Percentiles rank a stretch among this genome's conserved stretches.
Conservation (phyloP, 2,329 filamentous ascomycete genomes). For the Botrytis sinoallii region DNA sequence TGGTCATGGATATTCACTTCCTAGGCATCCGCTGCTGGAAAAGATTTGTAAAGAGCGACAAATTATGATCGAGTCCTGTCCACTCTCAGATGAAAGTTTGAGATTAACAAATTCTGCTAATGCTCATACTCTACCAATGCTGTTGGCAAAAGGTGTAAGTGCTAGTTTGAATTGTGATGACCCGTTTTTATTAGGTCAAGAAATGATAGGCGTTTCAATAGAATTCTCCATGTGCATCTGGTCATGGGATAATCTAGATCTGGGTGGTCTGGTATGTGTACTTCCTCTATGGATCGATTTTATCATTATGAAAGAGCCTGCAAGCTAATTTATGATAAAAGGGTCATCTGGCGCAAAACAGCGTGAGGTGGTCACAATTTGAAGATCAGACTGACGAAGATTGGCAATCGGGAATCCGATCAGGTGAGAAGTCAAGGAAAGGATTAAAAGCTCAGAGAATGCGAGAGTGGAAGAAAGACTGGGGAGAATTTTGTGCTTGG, state of each 20-base stretch:
- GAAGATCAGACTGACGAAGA: conserved; percentile 71
- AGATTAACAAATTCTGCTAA: conserved; percentile 71
- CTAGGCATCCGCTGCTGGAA: conserved; percentile 82
- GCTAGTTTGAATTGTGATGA: conserved; percentile 88
- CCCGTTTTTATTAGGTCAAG: conserved; percentile 82
- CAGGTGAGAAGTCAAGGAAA: conserved; percentile 62
- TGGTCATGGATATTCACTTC: conserved; percentile 80
- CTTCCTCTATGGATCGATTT: background rate
- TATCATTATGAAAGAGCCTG: background rate
- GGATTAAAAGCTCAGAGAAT: conserved; percentile 68
- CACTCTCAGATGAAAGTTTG: conserved; percentile 85
- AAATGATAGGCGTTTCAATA: conserved; percentile 73
- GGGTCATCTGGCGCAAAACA: conserved; percentile 73
- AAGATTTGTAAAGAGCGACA: conserved; percentile 81
- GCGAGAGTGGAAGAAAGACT: conserved; percentile 72
- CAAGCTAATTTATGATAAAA: conserved; percentile 17
- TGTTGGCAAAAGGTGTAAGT: conserved; percentile 76
- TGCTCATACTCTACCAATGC: conserved; percentile 73
- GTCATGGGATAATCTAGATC: conserved; percentile 81
- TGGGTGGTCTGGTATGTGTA: conserved; percentile 71
- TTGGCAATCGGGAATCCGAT: conserved; percentile 68
- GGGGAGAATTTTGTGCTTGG: conserved; percentile 87
- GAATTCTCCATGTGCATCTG: conserved; percentile 91
- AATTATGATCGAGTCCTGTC: conserved; percentile 83
- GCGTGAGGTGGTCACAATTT: conserved; percentile 79